Base-by-base conservation (phyloP, 352 stramenopile species). In the Pythium aphanidermatum region DNA sequence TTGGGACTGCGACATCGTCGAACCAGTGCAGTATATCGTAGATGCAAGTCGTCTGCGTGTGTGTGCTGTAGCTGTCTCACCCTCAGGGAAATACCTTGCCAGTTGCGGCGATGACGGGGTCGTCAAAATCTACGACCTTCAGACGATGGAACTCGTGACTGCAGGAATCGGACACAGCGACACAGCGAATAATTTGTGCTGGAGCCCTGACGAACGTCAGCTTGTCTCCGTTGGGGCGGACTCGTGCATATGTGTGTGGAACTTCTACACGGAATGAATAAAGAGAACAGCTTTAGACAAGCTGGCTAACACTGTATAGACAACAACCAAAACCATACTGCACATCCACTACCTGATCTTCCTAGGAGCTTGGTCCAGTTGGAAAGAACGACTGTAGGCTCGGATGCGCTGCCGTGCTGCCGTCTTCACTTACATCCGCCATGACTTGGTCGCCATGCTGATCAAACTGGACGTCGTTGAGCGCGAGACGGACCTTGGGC, bases 181-280 rank as follows among this genome's bases (percentile, higher is more conserved):
- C 21, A 59, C 65, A 12, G 69, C 96, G 31, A 82, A 83, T 25
- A 68, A 63, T 25, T 11, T 97, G 4, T 57, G 71, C 20, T 97
- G 90, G 90, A 95, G 77, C 42, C 77, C 77, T 0, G 87, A 97
- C 43, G 86, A 97, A 60, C 70, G 80, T n/a, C 88, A 97, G 63
- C 58, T 97, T 28, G 84, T 97, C 7, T 87, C 82, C 5, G 86
- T 95, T 16, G 86, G 81, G n/a, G 56, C 65, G 7, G 90, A 97
- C 55, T 83, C 80, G 43, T 96, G 87, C 47, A 68, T 96, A 41
- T 92, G 80, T 45, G 60, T 96, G 28, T 97, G 86, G 86, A 97
- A 97, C 51, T 93, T 97, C 46, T 97, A 76, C 51, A 39, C 56
- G 2, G 35, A 49, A 27, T 52, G 42, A 48, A 24, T n/a, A n/a